These are phyloP conservation scores for Polytrichum formosum DNA, from an alignment of 225 moss, liverwort and hornwort species.

Conservation along the genomic window DNA sequence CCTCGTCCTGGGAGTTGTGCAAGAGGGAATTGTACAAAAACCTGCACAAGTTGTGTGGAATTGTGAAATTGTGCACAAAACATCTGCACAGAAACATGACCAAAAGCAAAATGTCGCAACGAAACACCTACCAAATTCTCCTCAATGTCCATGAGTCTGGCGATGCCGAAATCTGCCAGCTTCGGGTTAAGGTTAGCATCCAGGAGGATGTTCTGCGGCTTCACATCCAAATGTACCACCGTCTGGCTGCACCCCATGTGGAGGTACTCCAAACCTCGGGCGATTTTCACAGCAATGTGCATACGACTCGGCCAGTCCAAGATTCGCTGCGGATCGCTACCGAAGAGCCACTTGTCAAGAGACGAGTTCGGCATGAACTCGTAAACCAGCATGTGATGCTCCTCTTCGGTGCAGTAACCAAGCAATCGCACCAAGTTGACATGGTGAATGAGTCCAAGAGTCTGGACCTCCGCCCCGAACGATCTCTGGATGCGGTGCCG, in stretches of 20 bases:
- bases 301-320: conserved; percentile 14
- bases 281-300: conserved; percentile 19
- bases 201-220: conserved; percentile 41
- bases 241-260: conserved; percentile 32
- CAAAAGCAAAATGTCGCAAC: background rate
- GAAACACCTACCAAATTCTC: conserved; percentile 18
- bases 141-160: conserved; percentile 27
- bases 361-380: conserved; percentile 38
- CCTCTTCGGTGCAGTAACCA: conserved; percentile 21
- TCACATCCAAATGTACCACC: conserved; percentile 36
- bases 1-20: too few relatives aligned
- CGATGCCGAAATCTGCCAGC: conserved; percentile 37
- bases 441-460: conserved; percentile 32
- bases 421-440: conserved; percentile 29
- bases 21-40: too few relatives aligned
- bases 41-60: too few relatives aligned
- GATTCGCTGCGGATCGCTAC: conserved; percentile 5
- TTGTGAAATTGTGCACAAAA: too few relatives aligned
- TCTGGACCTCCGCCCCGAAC: conserved; percentile 23
- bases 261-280: conserved; percentile 30
- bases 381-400: conserved; percentile 22
- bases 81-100: too few relatives aligned
- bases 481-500: conserved; percentile 21
- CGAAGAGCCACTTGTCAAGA: conserved; percentile 30
- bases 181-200: conserved; percentile 17